phyloP scores from a whole-genome alignment of 306 rosid genomes.

The Rosa multiflora region DNA sequence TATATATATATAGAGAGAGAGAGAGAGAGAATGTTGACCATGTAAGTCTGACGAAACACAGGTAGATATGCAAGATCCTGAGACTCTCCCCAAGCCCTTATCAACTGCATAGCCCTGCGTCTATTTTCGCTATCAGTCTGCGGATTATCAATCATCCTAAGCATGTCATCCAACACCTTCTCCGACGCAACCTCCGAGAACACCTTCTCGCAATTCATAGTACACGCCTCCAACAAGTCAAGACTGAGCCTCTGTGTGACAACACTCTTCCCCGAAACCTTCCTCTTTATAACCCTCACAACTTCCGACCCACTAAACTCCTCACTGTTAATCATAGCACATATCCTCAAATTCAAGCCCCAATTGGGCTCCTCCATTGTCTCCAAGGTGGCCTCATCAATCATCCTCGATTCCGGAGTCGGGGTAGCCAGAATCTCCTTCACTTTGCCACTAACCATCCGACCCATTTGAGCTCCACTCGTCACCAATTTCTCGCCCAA shows the following conservation, averaged over 20 bases:
- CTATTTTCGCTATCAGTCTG: conserved; percentile 33
- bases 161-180: conserved; percentile 70
- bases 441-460: conserved; percentile 63
- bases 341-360: conserved; percentile 74
- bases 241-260: conserved; percentile 56
- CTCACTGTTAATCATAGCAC: conserved; percentile 59
- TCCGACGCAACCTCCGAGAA: conserved; percentile 79
- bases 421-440: conserved; percentile 67
- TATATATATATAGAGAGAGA: too few relatives aligned
- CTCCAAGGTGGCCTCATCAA: conserved; percentile 72
- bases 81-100: conserved; percentile 85
- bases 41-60: conserved; percentile 69
- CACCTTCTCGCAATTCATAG: conserved; percentile 81
- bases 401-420: conserved; percentile 73
- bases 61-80: conserved; percentile 78
- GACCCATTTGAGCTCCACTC: conserved; percentile 74
- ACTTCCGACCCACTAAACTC: conserved; percentile 61
- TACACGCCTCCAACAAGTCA: conserved; percentile 64
- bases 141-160: conserved; percentile 50
- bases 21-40: conserved; percentile 33
- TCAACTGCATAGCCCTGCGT: conserved; percentile 53
- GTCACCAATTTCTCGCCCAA: conserved; percentile 68
- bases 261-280: conserved; percentile 42
- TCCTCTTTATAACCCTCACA: conserved; percentile 63
- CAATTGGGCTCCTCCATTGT: conserved; percentile 62